A percentile compares a stretch with the other conserved stretches of the same genome.
These are phyloP conservation scores for Podospora pseudopauciseta DNA, from an alignment of 495 filamentous ascomycete genomes.

Conservation along the genomic window DNA sequence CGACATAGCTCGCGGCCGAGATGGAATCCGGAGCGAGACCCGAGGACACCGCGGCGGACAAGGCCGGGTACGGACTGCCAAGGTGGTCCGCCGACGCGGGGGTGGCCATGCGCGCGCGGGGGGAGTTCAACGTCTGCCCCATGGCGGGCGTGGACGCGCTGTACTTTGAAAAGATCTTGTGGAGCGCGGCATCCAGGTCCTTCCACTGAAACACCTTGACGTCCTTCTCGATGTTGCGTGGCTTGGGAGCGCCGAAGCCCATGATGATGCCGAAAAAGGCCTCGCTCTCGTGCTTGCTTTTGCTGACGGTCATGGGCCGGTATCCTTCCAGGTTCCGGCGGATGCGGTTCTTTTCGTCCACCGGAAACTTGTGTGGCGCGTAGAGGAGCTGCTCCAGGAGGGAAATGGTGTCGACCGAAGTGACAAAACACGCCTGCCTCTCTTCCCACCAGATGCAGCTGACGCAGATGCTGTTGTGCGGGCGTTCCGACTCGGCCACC, in stretches of 20 bases:
- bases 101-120: slow-evolving; percentile 16
- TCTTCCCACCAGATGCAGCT: slow-evolving; percentile 94
- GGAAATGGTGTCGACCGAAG: slow-evolving; percentile 93
- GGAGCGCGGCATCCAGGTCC: slow-evolving; percentile 72
- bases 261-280: slow-evolving; percentile 99
- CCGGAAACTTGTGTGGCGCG: slow-evolving; percentile 67
- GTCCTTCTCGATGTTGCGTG: slow-evolving; percentile 96
- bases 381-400: slow-evolving; percentile 84
- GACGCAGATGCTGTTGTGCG: slow-evolving; percentile 74
- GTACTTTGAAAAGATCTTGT: slow-evolving; percentile 99
- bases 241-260: slow-evolving; percentile 93
- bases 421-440: slow-evolving; percentile 83
- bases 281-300: slow-evolving; percentile 84
- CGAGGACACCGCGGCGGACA: slow-evolving; percentile 35
- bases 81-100: slow-evolving; percentile 34
- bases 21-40: slow-evolving; percentile 17
- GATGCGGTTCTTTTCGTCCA: slow-evolving; percentile 97
- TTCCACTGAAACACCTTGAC: slow-evolving; percentile 98
- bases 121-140: slow-evolving; percentile 18
- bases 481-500: slow-evolving; percentile 64
- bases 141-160: slow-evolving; percentile 34
- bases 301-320: slow-evolving; percentile 84
- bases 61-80: slow-evolving; percentile 34
- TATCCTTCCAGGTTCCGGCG: slow-evolving; percentile 92
- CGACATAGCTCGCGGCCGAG: slow-evolving; percentile 24